Percentiles rank a stretch among this genome's conserved stretches.
Conservation (phyloP, 2,329 filamentous ascomycete species). For the Aspergillus carbonarius region DNA sequence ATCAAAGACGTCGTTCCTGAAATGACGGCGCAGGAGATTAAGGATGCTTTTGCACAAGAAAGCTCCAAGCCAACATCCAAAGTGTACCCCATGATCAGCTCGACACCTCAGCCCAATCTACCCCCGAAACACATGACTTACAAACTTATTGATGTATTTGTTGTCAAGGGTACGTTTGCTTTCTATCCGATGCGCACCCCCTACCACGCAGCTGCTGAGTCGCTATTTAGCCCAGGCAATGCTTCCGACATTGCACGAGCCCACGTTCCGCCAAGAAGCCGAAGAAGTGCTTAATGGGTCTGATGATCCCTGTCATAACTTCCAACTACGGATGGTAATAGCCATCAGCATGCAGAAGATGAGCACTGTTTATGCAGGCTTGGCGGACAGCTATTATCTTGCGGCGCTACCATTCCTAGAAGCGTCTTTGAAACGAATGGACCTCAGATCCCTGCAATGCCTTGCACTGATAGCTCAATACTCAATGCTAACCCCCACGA, state of each 20-base stretch:
- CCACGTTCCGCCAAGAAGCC: conserved; percentile 71
- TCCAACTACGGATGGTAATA: conserved; percentile 85
- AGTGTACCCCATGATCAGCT: conserved; percentile 87
- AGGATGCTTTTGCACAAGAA: conserved; percentile 68
- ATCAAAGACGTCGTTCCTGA: conserved; percentile 91
- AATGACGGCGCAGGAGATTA: conserved; percentile 63
- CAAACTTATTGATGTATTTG: conserved; percentile 79
- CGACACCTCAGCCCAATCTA: conserved; percentile 72
- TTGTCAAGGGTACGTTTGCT: conserved; percentile 67
- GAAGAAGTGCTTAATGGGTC: conserved; percentile 77
- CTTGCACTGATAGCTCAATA: conserved; percentile 85
- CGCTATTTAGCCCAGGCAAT: conserved; percentile 71
- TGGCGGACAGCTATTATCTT: conserved; percentile 93
- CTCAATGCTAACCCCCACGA: conserved; percentile 85
- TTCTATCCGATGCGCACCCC: background rate
- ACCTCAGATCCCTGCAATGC: conserved; percentile 86
- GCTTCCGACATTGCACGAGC: conserved; percentile 83
- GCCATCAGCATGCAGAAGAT: conserved; percentile 94
- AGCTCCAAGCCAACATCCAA: conserved; percentile 67
- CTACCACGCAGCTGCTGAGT: conserved; percentile 18
- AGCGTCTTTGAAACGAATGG: conserved; percentile 79
- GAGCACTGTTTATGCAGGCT: conserved; percentile 81
- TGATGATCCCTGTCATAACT: conserved; percentile 78
- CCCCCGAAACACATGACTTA: conserved; percentile 74
- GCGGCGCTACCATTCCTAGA: conserved; percentile 84